Conservation (phyloP, 148 eudicot species). For the Cornus kousa region DNA sequence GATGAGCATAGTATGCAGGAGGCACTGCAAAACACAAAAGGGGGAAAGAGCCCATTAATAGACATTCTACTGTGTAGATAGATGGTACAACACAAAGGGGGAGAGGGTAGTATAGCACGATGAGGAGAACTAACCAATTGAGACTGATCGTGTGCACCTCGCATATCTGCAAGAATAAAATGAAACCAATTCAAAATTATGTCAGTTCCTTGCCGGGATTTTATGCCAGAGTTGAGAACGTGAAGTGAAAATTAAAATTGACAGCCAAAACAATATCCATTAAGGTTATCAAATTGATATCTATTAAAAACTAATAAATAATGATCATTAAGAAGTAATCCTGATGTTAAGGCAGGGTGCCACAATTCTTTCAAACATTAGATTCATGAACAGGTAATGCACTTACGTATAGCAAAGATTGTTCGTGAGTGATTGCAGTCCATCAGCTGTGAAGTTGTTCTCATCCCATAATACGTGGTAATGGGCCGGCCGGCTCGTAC, state of each 20-base stretch:
- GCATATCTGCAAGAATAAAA: slow-evolving; percentile 54
- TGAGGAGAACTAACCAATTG: slow-evolving; percentile 46
- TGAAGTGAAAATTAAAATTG: neutral
- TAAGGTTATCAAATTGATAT: neutral
- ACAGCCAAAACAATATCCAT: no score
- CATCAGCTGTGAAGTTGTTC: slow-evolving; percentile 69
- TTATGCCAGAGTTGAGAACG: neutral
- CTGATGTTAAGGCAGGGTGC: neutral
- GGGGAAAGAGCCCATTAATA: neutral
- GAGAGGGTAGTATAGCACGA: no score
- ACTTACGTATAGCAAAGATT: slow-evolving; percentile 74
- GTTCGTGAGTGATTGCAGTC: slow-evolving; percentile 66
- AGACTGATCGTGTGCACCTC: slow-evolving; percentile 79
- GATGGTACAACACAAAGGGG: neutral
- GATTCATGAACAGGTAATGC: neutral
- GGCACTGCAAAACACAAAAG: slow-evolving; percentile 40
- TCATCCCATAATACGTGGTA: slow-evolving; percentile 85
- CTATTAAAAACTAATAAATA: neutral
- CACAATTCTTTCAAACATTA: neutral
- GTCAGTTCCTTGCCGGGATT: no score
- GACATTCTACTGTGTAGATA: neutral
- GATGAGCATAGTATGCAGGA: slow-evolving; percentile 78
- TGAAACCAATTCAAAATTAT: neutral
- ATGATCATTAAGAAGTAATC: neutral
- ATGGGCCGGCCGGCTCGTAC: slow-evolving; percentile 82